Percentiles rank a stretch among this genome's conserved stretches.
phyloP scores from a whole-genome alignment of 2,329 filamentous ascomycete species.

The Hysterium pulicare region DNA sequence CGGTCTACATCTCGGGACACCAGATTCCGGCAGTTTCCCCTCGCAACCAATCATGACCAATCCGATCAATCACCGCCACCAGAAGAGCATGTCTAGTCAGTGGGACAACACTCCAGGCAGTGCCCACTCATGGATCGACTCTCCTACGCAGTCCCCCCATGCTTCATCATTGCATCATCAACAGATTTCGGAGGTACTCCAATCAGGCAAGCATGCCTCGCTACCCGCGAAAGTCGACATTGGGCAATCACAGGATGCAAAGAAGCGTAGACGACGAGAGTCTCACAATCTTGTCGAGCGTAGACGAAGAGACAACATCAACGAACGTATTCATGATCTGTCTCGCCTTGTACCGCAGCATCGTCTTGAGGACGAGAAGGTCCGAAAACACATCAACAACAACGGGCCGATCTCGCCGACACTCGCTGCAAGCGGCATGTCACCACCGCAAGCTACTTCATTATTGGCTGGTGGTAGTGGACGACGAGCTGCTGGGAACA shows the following conservation, averaged over 20 bases:
- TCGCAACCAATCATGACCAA: constrained; percentile 74
- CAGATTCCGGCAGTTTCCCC: constrained; percentile 69
- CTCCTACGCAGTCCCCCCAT: constrained; percentile 81
- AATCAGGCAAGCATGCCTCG: constrained; percentile 77
- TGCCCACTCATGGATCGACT: constrained; percentile 81
- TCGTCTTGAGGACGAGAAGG: constrained; percentile 93
- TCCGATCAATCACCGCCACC: constrained; percentile 60
- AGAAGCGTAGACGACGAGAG: constrained; percentile 83
- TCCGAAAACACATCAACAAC: constrained; percentile 90
- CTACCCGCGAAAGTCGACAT: constrained; percentile 78
- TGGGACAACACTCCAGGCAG: constrained; percentile 88
- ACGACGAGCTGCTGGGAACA: constrained; percentile 76
- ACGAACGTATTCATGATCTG: constrained; percentile 94
- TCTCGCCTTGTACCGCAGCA: constrained; percentile 90
- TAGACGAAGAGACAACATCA: constrained; percentile 93
- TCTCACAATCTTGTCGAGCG: constrained; percentile 97
- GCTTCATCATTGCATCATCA: constrained; percentile 64
- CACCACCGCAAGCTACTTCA: constrained; percentile 76
- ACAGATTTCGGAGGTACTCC: constrained; percentile 84
- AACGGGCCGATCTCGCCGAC: constrained; percentile 86
- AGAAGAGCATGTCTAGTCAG: constrained; percentile 81
- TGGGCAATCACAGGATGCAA: constrained; percentile 81
- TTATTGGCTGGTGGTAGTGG: constrained; percentile 82
- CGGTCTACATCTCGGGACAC: constrained; percentile 66
- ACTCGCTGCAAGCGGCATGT: constrained; percentile 65